A percentile compares a stretch with the other conserved stretches of the same genome.
Evolutionary conservation across 352 stramenopile species (phyloP).

Genomic region (Globisporangium radiosum): DNA sequence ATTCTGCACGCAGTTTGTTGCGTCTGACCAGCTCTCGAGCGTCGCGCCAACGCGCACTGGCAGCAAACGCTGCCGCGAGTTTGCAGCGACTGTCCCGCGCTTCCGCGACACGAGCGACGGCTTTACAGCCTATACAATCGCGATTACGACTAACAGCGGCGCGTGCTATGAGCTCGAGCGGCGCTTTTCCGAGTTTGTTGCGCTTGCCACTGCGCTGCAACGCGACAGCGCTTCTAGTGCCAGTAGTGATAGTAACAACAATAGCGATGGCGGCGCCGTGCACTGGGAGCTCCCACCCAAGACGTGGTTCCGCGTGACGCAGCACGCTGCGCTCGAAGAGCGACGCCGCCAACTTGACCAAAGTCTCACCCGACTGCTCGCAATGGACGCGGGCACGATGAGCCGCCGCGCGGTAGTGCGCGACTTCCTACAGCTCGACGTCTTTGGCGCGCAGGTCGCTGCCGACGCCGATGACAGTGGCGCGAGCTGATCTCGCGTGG

Average conservation of each 20-base stretch:
- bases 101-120: slow-evolving; percentile 65
- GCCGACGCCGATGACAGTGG: slow-evolving; percentile 11
- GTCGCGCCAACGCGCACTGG: neutral
- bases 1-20: slow-evolving; percentile 62
- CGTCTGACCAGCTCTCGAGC: neutral
- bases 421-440: slow-evolving; percentile 79
- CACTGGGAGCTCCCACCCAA: slow-evolving; percentile 67
- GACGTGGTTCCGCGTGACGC: slow-evolving; percentile 74
- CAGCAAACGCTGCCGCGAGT: slow-evolving; percentile 19
- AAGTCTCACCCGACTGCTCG: slow-evolving; percentile 43
- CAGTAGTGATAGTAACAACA: slow-evolving; percentile 3
- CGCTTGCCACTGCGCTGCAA: slow-evolving; percentile 40
- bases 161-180: slow-evolving; percentile 44
- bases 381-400: slow-evolving; percentile 26
- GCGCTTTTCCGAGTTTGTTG: slow-evolving; percentile 76
- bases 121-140: slow-evolving; percentile 58
- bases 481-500: neutral
- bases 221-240: neutral
- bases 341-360: slow-evolving; percentile 48
- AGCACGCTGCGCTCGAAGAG: slow-evolving; percentile 50
- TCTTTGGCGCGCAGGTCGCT: slow-evolving; percentile 63
- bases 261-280: slow-evolving; percentile 14
- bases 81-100: slow-evolving; percentile 43
- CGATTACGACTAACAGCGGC: slow-evolving; percentile 31
- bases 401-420: slow-evolving; percentile 46